These are phyloP conservation scores for Entomortierella parvispora DNA, from an alignment of 192 early-diverging fungal genomes.

Conservation along the genomic window DNA sequence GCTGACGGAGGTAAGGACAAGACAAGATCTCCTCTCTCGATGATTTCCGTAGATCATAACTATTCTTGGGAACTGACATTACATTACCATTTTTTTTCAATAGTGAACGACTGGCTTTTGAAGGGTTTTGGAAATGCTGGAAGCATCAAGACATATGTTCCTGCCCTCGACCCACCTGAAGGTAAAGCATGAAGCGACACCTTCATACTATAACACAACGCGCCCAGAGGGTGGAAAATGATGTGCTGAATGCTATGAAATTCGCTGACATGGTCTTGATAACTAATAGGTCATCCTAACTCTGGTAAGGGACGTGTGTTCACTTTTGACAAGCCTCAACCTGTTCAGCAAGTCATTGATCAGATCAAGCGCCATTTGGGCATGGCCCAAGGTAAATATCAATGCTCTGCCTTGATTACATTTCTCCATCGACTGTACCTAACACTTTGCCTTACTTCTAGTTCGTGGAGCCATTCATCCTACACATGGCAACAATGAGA, in stretches of 20 bases:
- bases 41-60: too few species aligned
- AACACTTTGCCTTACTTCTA: constrained; percentile 16
- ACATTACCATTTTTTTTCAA: neutral
- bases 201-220: neutral
- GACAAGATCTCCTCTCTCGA: too few species aligned
- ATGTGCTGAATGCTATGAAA: too few species aligned
- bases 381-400: constrained; percentile 68
- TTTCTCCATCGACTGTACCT: neutral
- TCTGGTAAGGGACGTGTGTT: constrained; percentile 72
- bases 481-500: constrained; percentile 50
- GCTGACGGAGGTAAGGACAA: constrained; percentile 67
- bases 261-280: too few species aligned
- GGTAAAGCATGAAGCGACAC: constrained; percentile 31
- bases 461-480: constrained; percentile 80
- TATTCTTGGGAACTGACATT: neutral
- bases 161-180: constrained; percentile 61
- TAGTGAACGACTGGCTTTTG: constrained; percentile 94
- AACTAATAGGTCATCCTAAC: constrained; percentile 64
- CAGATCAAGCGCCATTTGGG: constrained; percentile 72
- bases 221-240: too few species aligned
- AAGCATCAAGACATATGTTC: constrained; percentile 42
- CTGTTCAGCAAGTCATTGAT: constrained; percentile 63
- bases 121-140: constrained; percentile 65
- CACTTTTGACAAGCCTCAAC: constrained; percentile 62
- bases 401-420: neutral